Evolutionary conservation across 768 basidiomycete species (phyloP).

Genomic region (Russula sp.): DNA sequence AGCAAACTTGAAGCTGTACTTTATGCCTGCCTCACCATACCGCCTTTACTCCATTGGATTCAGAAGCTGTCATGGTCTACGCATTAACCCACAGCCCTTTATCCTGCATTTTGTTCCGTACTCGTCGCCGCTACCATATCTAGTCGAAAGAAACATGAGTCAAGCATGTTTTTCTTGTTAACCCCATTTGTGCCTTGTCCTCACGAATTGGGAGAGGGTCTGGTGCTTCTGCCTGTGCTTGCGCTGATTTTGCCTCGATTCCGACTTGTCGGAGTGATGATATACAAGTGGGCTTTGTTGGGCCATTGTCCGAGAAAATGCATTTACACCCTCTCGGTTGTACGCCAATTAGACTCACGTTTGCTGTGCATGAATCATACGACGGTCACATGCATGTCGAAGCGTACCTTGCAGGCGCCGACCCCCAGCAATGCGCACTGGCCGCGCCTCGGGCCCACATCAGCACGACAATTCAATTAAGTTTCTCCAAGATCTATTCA

Average conservation of each 20-base stretch:
- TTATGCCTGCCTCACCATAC: neutral
- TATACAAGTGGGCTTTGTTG: neutral
- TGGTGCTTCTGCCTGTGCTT: neutral
- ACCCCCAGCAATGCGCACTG: constrained; percentile 12
- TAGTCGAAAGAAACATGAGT: neutral
- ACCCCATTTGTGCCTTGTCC: neutral
- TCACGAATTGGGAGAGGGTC: neutral
- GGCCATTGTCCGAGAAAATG: constrained; percentile 8
- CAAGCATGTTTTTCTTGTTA: neutral
- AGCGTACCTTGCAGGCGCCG: constrained; percentile 2
- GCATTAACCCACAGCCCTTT: neutral
- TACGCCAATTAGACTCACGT: neutral
- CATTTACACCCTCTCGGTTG: neutral
- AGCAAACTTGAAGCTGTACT: constrained; percentile 6
- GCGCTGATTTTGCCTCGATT: neutral
- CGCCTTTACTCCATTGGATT: neutral
- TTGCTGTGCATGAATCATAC: neutral
- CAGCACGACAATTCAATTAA: neutral
- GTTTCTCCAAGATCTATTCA: neutral
- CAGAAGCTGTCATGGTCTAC: neutral
- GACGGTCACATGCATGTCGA: constrained; percentile 24
- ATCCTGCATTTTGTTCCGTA: neutral
- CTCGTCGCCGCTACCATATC: neutral
- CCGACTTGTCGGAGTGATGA: constrained; percentile 8
- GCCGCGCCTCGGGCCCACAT: neutral